Conservation (phyloP, 371 early-diverging fungal species). For the Mucor saturninus region DNA sequence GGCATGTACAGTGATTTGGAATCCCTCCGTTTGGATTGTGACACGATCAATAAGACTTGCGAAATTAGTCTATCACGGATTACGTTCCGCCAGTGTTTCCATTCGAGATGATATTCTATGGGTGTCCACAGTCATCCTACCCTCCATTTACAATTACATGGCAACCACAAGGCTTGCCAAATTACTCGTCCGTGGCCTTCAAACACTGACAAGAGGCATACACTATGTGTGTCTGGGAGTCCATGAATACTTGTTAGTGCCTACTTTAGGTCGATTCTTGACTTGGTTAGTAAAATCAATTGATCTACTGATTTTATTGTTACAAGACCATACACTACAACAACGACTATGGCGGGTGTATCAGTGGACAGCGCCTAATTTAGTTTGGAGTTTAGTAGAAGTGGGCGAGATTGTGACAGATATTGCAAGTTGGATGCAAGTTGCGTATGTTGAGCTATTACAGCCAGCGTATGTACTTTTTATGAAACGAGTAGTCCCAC, state of each 20-base stretch:
- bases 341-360: conserved; percentile 10
- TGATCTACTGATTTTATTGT: conserved; percentile 16
- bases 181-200: not conserved
- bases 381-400: conserved; percentile 12
- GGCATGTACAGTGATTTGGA: conserved; percentile 24
- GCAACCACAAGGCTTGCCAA: conserved; percentile 13
- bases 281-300: conserved; percentile 15
- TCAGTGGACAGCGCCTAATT: conserved; percentile 6
- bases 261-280: conserved; percentile 24
- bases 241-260: conserved; percentile 2
- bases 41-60: conserved; percentile 14
- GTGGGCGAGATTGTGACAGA: not conserved
- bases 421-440: not conserved
- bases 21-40: conserved; percentile 13
- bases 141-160: conserved; percentile 13
- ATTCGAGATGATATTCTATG: conserved; percentile 28
- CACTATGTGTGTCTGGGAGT: not conserved
- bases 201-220: not conserved
- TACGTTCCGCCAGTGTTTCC: conserved; percentile 9
- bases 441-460: conserved; percentile 1
- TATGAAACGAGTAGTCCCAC: conserved; percentile 25
- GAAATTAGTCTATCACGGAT: conserved; percentile 24
- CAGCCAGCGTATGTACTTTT: conserved; percentile 19
- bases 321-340: conserved; percentile 19
- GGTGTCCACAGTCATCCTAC: conserved; percentile 18